These are phyloP conservation scores for Acer negundo DNA, from an alignment of 345 rosid genomes.

Conservation along the genomic window DNA sequence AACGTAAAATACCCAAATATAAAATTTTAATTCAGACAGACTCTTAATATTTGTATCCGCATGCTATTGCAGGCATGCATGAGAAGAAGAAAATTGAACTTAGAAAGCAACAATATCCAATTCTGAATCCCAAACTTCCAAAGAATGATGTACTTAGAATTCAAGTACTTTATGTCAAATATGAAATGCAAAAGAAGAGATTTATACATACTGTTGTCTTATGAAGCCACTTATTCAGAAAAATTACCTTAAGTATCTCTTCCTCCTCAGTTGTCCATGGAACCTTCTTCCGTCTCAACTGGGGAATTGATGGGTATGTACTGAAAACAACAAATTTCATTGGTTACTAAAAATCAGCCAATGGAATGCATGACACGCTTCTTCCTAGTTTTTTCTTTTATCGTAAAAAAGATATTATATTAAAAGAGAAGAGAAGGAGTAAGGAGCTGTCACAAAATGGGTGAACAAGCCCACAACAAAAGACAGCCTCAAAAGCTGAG, in stretches of 20 bases:
- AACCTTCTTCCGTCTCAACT: constrained; percentile 35
- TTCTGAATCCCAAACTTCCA: constrained; percentile 5
- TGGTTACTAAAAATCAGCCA: neutral
- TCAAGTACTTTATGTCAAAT: neutral
- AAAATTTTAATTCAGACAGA: neutral
- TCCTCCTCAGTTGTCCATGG: constrained; percentile 48
- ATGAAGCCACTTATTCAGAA: neutral
- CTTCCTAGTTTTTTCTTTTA: neutral
- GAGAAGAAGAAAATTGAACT: neutral
- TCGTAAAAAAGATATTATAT: neutral
- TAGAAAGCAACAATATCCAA: neutral
- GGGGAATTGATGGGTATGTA: constrained; percentile 28
- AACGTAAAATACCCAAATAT: neutral
- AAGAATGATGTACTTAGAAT: neutral
- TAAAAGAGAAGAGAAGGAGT: neutral
- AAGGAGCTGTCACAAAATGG: neutral
- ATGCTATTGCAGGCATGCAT: neutral
- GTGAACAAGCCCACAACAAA: neutral
- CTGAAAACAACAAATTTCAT: constrained; percentile 26
- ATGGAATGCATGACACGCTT: neutral
- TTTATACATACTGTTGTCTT: neutral
- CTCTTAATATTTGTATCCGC: neutral
- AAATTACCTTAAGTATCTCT: constrained; percentile 43
- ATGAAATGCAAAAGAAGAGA: neutral
- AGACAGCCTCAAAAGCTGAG: neutral